Evolutionary conservation across 345 rosid species (phyloP).

Genomic region (Acer negundo): DNA sequence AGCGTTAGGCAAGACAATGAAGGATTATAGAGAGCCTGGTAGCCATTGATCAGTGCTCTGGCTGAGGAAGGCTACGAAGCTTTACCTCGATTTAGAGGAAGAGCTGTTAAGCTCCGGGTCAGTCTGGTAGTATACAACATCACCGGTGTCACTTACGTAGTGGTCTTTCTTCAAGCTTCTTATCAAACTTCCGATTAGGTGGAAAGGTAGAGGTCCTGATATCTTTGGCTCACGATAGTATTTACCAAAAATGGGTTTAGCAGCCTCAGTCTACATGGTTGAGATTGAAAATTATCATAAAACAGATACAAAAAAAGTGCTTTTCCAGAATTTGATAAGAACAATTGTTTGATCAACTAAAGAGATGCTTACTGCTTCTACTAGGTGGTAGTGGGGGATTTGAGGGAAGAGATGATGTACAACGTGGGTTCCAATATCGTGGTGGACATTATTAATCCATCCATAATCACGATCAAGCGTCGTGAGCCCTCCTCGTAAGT

Average conservation of each 20-base stretch:
- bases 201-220: constrained; percentile 50
- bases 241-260: constrained; percentile 52
- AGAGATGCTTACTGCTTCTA: constrained; percentile 50
- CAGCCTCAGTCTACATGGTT: constrained; percentile 48
- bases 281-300: neutral
- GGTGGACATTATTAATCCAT: constrained; percentile 58
- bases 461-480: constrained; percentile 62
- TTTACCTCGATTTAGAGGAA: neutral
- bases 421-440: constrained; percentile 67
- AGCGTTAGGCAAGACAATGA: too few relatives aligned
- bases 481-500: constrained; percentile 60
- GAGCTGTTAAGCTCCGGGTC: constrained; percentile 27
- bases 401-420: constrained; percentile 69
- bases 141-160: constrained; percentile 49
- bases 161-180: constrained; percentile 51
- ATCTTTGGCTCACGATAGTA: constrained; percentile 53
- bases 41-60: neutral
- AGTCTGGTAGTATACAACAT: constrained; percentile 44
- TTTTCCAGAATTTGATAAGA: neutral
- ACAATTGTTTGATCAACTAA: neutral
- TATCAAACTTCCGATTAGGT: constrained; percentile 35
- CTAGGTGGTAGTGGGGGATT: constrained; percentile 61
- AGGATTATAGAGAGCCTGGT: neutral
- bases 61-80: neutral
- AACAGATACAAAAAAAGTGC: neutral